Evolutionary conservation across 2,329 filamentous ascomycete species (phyloP).

Genomic region (Nemania serpens): DNA sequence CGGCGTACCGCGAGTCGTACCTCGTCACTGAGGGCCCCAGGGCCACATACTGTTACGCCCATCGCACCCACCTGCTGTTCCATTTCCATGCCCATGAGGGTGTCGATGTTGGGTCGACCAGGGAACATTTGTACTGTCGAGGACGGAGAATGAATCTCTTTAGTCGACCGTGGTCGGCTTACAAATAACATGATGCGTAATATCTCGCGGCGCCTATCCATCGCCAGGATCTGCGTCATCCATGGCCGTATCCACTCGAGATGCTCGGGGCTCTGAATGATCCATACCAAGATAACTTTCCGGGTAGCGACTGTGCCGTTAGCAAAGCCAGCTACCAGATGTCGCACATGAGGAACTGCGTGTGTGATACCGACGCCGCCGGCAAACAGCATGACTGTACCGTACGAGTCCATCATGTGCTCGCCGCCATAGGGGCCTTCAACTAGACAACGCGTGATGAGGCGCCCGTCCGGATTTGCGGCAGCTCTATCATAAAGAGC

Average conservation of each 20-base stretch:
- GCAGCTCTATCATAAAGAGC: slow-evolving; percentile 70
- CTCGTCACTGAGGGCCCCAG: slow-evolving; percentile 75
- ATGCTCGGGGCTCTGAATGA: slow-evolving; percentile 78
- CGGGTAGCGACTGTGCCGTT: slow-evolving; percentile 72
- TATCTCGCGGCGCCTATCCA: slow-evolving; percentile 74
- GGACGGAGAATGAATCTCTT: slow-evolving; percentile 79
- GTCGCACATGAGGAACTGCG: slow-evolving; percentile 74
- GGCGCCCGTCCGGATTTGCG: slow-evolving; percentile 61
- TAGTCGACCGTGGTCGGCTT: slow-evolving; percentile 73
- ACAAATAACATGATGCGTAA: slow-evolving; percentile 80
- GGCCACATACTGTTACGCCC: slow-evolving; percentile 75
- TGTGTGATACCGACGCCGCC: slow-evolving; percentile 83
- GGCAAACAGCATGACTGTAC: slow-evolving; percentile 78
- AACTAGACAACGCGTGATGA: slow-evolving; percentile 68
- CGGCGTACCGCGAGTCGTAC: slow-evolving; percentile 69
- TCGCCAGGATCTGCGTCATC: slow-evolving; percentile 80
- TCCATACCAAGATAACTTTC: slow-evolving; percentile 77
- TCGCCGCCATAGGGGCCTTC: slow-evolving; percentile 80
- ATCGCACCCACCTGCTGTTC: slow-evolving; percentile 75
- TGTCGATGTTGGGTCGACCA: slow-evolving; percentile 74
- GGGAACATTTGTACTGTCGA: slow-evolving; percentile 85
- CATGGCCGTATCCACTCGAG: slow-evolving; percentile 82
- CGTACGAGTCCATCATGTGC: slow-evolving; percentile 74
- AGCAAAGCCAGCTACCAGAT: slow-evolving; percentile 70
- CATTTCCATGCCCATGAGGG: slow-evolving; percentile 73